Evolutionary conservation across 768 basidiomycete genomes (phyloP), one percentile per base, ranked within the genome.

Genomic region (Pleurotus ostreatus): DNA sequence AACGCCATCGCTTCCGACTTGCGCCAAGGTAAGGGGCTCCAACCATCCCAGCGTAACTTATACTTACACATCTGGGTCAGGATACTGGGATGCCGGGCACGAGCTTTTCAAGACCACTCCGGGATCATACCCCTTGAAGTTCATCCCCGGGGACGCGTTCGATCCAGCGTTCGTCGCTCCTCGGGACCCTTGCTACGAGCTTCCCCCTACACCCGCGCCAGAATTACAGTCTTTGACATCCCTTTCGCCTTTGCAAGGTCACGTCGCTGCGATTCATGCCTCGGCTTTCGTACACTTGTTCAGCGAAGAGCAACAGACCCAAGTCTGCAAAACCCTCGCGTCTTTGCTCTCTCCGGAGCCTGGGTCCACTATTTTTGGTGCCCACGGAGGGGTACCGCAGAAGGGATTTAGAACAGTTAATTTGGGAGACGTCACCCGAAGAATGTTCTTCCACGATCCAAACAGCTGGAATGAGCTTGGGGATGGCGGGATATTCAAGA

Each of bases 31-130:
- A 34, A 7, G 1, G 2, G 16, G 4, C 30, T 15, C 12, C 15
- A 15, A 6, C 22, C 26, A 13, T 30, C 15, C 2, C 34, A 9
- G 5, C 38, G 2, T 7, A 5, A 22, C 13, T 44, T n/a, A 16
- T 11, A 22, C 2, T n/a, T 34, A 30, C 16, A 16, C 25, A 9
- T n/a, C 5, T 49, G 16, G 11, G 30, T 38, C 13, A 85, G 84
- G 69, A 12, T 82, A 83, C 58, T 86, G 84, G 85, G 72, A 81
- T 4, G 71, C 78, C 4, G 85, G 86, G 1, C 84, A 87, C 59
- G 71, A 78, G 43, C 71, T 88, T 15, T 89, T 86, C 70, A 75
- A 66, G 47, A 74, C 79, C 2, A 81, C 73, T 0, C 75, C 78
- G 0, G 68, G 75, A 38, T 72, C 76, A 0, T 86, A 82, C 66